These are phyloP conservation scores for Aureobasidium vineae DNA, from an alignment of 2,329 filamentous ascomycete species.

Conservation along the genomic window DNA sequence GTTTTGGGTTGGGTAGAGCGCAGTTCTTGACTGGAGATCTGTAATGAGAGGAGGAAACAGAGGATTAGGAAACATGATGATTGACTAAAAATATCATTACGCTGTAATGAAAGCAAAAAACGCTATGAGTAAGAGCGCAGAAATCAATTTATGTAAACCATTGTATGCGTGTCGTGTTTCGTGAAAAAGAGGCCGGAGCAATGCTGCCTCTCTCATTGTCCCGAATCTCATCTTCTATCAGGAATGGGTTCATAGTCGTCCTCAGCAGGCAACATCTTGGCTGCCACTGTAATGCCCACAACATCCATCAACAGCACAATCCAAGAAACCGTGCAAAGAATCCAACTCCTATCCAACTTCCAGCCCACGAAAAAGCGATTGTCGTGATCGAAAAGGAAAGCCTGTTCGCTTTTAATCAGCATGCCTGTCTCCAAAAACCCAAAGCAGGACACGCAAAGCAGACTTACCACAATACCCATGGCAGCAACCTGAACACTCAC, in stretches of 20 bases:
- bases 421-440: background rate
- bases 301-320: constrained; percentile 54
- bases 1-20: constrained; percentile 36
- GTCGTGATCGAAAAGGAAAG: constrained; percentile 80
- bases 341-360: constrained; percentile 75
- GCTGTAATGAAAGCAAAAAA: background rate
- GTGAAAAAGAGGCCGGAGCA: background rate
- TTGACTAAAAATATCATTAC: too few relatives aligned
- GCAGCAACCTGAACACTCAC: constrained; percentile 65
- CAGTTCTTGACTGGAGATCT: constrained; percentile 36
- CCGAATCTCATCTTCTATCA: constrained; percentile 10
- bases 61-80: background rate
- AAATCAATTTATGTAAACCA: too few relatives aligned
- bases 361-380: constrained; percentile 80
- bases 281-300: constrained; percentile 62
- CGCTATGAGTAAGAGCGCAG: too few relatives aligned
- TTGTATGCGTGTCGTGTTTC: background rate
- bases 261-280: constrained; percentile 70
- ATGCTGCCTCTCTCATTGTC: background rate
- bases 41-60: background rate
- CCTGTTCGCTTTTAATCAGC: constrained; percentile 49
- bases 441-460: background rate
- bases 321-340: constrained; percentile 64
- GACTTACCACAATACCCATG: constrained; percentile 77
- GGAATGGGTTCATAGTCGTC: constrained; percentile 81